phyloP scores from a whole-genome alignment of 441 rosid species.

The Jatropha podagrica region DNA sequence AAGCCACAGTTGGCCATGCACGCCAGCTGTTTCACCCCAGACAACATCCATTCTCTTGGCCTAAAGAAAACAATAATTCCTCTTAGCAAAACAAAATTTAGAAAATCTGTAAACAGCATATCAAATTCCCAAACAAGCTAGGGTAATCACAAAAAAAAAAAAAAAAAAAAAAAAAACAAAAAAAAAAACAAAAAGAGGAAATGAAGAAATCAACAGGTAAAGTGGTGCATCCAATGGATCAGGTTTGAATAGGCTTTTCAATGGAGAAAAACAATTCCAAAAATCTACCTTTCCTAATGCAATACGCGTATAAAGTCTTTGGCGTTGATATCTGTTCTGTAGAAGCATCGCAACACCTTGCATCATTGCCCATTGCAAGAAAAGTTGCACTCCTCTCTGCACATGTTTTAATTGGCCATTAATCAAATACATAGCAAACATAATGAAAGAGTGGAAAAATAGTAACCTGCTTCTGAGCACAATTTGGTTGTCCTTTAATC shows the following conservation, averaged over 20 bases:
- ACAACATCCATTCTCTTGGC: slow-evolving; percentile 99
- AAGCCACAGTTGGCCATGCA: slow-evolving; percentile 89
- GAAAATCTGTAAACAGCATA: slow-evolving; percentile 1
- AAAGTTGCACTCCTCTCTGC: slow-evolving; percentile 95
- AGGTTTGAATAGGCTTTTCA: neutral
- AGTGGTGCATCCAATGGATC: slow-evolving; percentile 8
- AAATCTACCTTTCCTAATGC: slow-evolving; percentile 86
- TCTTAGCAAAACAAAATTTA: neutral
- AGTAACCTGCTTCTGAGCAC: slow-evolving; percentile 89
- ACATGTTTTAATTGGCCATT: slow-evolving; percentile 27
- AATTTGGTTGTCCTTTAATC: slow-evolving; percentile 92
- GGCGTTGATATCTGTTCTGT: slow-evolving; percentile 97
- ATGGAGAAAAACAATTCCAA: slow-evolving; percentile 14
- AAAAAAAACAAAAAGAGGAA: neutral
- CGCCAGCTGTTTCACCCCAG: slow-evolving; percentile 99
- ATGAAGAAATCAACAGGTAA: neutral
- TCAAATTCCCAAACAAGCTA: slow-evolving; percentile 6
- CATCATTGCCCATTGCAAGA: slow-evolving; percentile 99
- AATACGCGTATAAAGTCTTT: slow-evolving; percentile 94
- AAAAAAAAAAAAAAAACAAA: neutral
- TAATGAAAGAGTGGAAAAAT: slow-evolving; percentile 16
- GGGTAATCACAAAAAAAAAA: no score
- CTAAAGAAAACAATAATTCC: slow-evolving; percentile 36
- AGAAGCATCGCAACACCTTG: slow-evolving; percentile 99
- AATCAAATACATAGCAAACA: slow-evolving; percentile 17